A percentile compares a stretch with the other conserved stretches of the same genome.
These are phyloP conservation scores for Trichoderma pleuroti DNA, from an alignment of 2,329 filamentous ascomycete species.

Conservation along the genomic window DNA sequence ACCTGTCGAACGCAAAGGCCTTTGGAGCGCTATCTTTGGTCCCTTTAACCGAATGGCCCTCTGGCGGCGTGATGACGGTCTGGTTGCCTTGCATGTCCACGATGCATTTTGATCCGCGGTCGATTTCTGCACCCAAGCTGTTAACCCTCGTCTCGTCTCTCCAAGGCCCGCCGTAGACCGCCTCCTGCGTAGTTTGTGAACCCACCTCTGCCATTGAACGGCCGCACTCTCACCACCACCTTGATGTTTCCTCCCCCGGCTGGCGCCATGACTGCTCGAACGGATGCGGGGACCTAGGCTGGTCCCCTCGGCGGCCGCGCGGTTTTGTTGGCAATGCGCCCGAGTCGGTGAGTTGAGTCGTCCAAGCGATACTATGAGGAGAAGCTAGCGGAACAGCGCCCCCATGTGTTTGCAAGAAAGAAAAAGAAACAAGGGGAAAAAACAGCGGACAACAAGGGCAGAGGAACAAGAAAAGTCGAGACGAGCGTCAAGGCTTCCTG, in stretches of 20 bases:
- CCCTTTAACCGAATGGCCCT: slow-evolving; percentile 59
- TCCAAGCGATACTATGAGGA: not conserved
- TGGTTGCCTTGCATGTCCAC: slow-evolving; percentile 94
- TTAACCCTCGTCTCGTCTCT: slow-evolving; percentile 22
- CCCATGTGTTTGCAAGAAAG: not conserved
- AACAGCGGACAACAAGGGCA: not conserved
- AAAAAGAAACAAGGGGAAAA: not conserved
- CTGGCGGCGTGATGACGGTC: slow-evolving; percentile 76
- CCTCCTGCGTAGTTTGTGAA: slow-evolving; percentile 11
- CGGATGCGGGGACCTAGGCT: slow-evolving; percentile 34
- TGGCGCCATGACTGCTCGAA: slow-evolving; percentile 37
- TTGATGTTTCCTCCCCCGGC: slow-evolving; percentile 94
- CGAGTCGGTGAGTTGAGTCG: slow-evolving; percentile 18
- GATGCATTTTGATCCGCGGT: slow-evolving; percentile 91
- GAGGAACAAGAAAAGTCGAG: not conserved
- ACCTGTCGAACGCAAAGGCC: slow-evolving; percentile 91
- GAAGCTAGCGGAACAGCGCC: not conserved
- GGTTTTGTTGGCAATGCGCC: slow-evolving; percentile 30
- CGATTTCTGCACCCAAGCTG: slow-evolving; percentile 61
- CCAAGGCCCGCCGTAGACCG: not conserved
- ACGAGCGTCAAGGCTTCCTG: slow-evolving; percentile 18
- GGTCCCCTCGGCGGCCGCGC: slow-evolving; percentile 32
- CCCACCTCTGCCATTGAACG: slow-evolving; percentile 92
- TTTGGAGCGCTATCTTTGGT: slow-evolving; percentile 71
- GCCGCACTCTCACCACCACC: slow-evolving; percentile 94